Base-by-base conservation (phyloP, 768 basidiomycete genomes). In the Auricularia sp. region DNA sequence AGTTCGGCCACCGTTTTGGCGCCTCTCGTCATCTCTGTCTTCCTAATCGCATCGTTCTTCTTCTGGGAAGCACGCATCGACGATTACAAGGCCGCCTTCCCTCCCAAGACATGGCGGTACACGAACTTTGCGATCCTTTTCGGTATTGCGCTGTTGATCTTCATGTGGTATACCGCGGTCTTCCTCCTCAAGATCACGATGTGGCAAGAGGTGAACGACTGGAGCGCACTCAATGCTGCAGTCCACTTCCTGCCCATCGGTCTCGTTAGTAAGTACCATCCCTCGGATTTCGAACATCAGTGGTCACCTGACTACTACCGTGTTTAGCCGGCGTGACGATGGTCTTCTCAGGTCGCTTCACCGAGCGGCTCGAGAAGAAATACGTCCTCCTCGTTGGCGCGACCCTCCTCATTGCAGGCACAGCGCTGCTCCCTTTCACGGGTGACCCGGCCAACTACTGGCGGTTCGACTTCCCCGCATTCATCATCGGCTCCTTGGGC, bases 391-490 rank as follows among this genome's bases (percentile, higher is more conserved):
- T 83, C 29, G 66, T 70, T 44, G 83, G 79, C 5, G 75, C 79
- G 61, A 64, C 70, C 45, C 66, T 81, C 63, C 68, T 78, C 51
- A 68, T 79, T 35, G 65, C 76, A 10, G 76, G 77, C 14, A 81
- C 79, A 1, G 65, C 75, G 44, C 70, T 84, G 24, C 72, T 84
- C 47, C 77, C 79, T 6, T 73, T 79, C 56, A 78, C 77, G 0
- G 77, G 81, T 65, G 67, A 67, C 5, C 74, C 76, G 10, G 73
- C 73, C 11, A 71, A 75, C 45, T 85, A 84, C 71, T 85, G 81
- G 81, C 63, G 68, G 1, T 75, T 76, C 64, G 72, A 78, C 58
- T 81, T 85, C 67, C 82, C 84, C 47, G 84, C 77, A 21, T 81
- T 84, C 68, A 64, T 76, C 36, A 65, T 85, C 61, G 83, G 82